phyloP scores from a whole-genome alignment of 169 alveolate genomes.

The Neospora caninum region DNA sequence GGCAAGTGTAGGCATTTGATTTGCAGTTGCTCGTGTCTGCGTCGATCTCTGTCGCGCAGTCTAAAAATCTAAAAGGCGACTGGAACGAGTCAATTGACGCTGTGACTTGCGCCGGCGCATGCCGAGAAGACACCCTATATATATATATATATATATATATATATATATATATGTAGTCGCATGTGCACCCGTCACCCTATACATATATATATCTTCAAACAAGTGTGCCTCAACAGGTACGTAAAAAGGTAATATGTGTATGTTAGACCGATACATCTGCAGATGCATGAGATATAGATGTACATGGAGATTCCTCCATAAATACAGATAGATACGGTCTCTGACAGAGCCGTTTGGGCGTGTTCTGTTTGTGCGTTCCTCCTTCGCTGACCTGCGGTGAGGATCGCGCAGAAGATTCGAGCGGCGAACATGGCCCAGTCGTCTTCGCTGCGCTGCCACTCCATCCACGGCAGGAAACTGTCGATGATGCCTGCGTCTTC shows the following conservation, averaged over 20 bases:
- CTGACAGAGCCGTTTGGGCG: too few species aligned
- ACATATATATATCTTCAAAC: not conserved
- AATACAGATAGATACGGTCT: too few species aligned
- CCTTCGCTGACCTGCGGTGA: constrained; percentile 61
- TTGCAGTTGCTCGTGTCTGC: too few species aligned
- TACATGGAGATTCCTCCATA: too few species aligned
- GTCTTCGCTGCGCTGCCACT: constrained; percentile 54
- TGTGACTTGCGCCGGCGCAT: too few species aligned
- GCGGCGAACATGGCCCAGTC: constrained; percentile 72
- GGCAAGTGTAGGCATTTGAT: too few species aligned
- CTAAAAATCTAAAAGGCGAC: too few species aligned
- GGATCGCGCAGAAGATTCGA: constrained; percentile 70
- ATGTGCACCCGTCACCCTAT: not conserved
- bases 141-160: not conserved
- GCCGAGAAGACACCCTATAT: not conserved
- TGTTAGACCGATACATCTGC: too few species aligned
- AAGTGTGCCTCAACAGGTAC: not conserved
- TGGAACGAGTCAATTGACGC: too few species aligned
- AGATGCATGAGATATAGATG: too few species aligned
- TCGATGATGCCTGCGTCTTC: constrained; percentile 76
- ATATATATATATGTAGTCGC: not conserved
- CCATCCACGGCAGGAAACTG: constrained; percentile 70
- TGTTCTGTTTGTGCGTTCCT: too few species aligned
- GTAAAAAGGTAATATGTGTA: not conserved
- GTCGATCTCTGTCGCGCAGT: too few species aligned